phyloP scores from a whole-genome alignment of 495 filamentous ascomycete species.

The Penicillium canescens region DNA sequence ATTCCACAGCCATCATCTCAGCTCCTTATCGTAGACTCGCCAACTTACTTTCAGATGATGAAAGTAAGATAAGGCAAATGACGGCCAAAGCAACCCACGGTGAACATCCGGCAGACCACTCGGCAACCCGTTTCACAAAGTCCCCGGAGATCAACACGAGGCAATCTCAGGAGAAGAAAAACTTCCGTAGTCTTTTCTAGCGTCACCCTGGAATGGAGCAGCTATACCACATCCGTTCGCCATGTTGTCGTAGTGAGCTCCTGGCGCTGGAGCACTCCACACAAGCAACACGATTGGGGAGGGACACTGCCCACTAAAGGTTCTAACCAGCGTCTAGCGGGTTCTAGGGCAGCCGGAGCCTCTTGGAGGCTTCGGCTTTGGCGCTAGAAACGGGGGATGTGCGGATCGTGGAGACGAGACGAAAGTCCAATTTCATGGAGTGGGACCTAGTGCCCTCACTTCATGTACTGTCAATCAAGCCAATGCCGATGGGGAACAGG shows the following conservation, averaged over 20 bases:
- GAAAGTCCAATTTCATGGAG: conserved; percentile 20
- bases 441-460: conserved; percentile 23
- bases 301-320: conserved; percentile 21
- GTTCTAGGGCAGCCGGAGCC: conserved; percentile 18
- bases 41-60: too few relatives aligned
- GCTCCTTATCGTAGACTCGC: too few relatives aligned
- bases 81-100: too few relatives aligned
- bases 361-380: conserved; percentile 10
- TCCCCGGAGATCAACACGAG: not conserved
- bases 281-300: conserved; percentile 13
- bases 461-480: conserved; percentile 22
- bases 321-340: conserved; percentile 25
- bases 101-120: not conserved
- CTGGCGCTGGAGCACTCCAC: not conserved
- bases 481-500: conserved; percentile 13
- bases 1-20: too few relatives aligned
- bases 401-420: conserved; percentile 28
- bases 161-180: not conserved
- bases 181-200: conserved; percentile 6
- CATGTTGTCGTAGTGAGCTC: not conserved
- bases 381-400: conserved; percentile 25
- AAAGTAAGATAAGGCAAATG: too few relatives aligned
- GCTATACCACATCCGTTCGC: not conserved
- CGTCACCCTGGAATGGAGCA: not conserved
- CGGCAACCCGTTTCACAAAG: not conserved